Evolutionary conservation across 1,139 yeast species (phyloP).

Genomic region (Meyerozyma carpophila): DNA sequence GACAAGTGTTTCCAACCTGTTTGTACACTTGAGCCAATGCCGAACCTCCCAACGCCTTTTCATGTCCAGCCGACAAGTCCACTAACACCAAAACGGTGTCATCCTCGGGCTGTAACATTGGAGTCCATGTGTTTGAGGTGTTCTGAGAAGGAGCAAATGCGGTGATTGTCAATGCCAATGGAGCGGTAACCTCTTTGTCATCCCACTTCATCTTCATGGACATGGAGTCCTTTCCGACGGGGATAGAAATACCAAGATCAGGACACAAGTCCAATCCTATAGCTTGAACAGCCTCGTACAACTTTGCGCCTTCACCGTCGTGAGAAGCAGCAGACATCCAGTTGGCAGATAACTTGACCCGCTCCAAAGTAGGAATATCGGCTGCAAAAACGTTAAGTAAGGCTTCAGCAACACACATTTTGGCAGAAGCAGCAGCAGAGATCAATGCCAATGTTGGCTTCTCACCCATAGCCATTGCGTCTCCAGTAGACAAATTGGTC

Average conservation of each 20-base stretch:
- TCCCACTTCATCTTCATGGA: constrained; percentile 99
- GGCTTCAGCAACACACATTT: constrained; percentile 95
- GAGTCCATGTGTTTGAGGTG: constrained; percentile 94
- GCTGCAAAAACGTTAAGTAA: constrained; percentile 87
- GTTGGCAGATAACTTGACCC: constrained; percentile 88
- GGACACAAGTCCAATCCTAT: constrained; percentile 95
- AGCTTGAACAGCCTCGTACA: constrained; percentile 96
- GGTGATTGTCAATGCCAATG: constrained; percentile 86
- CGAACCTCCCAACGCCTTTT: constrained; percentile 77
- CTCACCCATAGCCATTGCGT: constrained; percentile 97
- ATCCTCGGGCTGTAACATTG: constrained; percentile 50
- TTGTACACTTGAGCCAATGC: constrained; percentile 91
- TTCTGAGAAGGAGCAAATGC: constrained; percentile 86
- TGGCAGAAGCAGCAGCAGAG: constrained; percentile 93
- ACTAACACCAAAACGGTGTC: constrained; percentile 59
- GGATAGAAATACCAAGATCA: constrained; percentile 82
- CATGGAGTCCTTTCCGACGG: constrained; percentile 99
- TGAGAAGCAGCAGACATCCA: constrained; percentile 99
- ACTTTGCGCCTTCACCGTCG: constrained; percentile 90
- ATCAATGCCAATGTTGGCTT: constrained; percentile 88
- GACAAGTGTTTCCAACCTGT: constrained; percentile 78
- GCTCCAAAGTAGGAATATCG: constrained; percentile 69
- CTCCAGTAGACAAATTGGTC: constrained; percentile 70
- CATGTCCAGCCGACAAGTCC: constrained; percentile 61
- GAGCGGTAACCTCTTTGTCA: constrained; percentile 87